Conservation (phyloP, 2,329 filamentous ascomycete genomes). For the Dothiorella sarmentorum region DNA sequence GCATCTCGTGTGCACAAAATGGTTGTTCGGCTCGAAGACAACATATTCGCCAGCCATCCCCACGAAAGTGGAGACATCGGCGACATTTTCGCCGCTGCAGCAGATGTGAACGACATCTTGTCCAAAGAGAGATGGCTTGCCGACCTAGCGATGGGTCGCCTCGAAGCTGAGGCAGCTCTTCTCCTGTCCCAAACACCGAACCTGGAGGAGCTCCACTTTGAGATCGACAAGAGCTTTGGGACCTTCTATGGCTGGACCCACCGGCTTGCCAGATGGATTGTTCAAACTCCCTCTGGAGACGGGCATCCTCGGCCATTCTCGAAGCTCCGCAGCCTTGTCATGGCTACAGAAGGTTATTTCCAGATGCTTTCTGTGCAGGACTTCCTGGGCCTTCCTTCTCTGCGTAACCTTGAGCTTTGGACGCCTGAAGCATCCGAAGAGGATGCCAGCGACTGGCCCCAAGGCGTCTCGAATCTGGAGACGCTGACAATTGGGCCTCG, state of each 20-base stretch:
- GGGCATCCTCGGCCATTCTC: not conserved
- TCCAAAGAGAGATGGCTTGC: conserved; percentile 6
- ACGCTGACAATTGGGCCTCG: not conserved
- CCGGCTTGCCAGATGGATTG: not conserved
- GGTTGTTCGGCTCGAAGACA: not conserved
- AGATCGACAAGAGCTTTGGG: not conserved
- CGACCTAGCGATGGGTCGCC: not conserved
- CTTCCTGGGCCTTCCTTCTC: not conserved
- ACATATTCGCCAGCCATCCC: not conserved
- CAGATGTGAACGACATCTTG: not conserved
- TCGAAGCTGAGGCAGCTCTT: not conserved
- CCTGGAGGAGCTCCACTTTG: not conserved
- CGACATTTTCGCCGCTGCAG: not conserved
- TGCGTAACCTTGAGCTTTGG: conserved; percentile 3
- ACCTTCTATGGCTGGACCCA: conserved; percentile 8
- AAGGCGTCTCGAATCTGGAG: not conserved
- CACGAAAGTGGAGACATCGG: not conserved
- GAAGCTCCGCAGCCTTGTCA: not conserved
- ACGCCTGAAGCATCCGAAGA: conserved; percentile 1
- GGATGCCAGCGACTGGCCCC: not conserved
- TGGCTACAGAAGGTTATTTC: not conserved
- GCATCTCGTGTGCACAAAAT: not conserved
- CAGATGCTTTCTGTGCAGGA: conserved; percentile 4
- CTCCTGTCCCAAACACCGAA: not conserved
- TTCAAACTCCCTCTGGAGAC: not conserved